Conservation (phyloP, 1,284 basidiomycete genomes). For the Melampsora medusae region DNA sequence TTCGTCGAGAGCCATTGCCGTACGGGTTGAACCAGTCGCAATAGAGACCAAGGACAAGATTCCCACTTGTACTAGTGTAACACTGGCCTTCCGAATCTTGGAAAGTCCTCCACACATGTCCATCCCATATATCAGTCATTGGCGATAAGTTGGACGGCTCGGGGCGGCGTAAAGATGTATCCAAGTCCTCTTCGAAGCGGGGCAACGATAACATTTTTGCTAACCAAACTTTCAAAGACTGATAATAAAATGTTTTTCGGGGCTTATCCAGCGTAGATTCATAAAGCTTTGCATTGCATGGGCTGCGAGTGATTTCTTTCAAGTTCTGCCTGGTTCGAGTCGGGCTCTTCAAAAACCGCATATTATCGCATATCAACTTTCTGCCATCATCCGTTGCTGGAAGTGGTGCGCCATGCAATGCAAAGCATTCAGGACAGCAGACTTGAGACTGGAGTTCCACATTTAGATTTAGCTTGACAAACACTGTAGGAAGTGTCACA, state of each 20-base stretch:
- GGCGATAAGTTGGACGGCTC: not conserved
- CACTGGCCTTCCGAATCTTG: not conserved
- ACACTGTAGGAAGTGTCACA: not conserved
- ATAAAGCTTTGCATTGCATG: not conserved
- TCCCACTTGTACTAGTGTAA: conserved; percentile 14
- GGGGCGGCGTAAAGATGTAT: not conserved
- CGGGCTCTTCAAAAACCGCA: not conserved
- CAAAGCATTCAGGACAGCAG: not conserved
- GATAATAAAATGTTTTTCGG: not conserved
- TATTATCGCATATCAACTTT: not conserved
- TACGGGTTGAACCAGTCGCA: conserved; percentile 24
- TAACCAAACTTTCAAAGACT: not conserved
- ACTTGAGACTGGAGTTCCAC: not conserved
- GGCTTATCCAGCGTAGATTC: not conserved
- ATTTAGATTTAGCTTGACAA: not conserved
- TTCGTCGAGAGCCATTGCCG: not conserved
- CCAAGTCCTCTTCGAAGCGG: not conserved
- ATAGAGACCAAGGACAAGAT: not conserved
- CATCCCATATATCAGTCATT: conserved; percentile 32
- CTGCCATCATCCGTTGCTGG: not conserved
- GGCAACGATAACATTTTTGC: not conserved
- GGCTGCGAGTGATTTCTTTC: not conserved
- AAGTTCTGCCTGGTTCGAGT: not conserved
- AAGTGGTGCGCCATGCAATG: not conserved
- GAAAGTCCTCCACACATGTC: conserved; percentile 11